Evolutionary conservation across 768 basidiomycete species (phyloP).

Genomic region (Boletus sp.): DNA sequence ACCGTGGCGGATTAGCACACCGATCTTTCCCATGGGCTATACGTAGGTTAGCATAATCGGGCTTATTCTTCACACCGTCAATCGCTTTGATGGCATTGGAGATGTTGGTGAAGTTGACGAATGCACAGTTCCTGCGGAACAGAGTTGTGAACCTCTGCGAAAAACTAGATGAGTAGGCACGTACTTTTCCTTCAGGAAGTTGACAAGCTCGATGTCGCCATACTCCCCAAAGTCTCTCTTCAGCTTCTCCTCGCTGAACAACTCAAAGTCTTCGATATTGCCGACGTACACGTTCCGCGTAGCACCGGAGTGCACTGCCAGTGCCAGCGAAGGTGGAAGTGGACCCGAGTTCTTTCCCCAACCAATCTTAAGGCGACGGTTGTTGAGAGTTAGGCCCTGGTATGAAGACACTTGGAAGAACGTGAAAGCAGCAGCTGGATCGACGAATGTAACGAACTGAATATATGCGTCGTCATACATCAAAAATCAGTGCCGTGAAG

Average conservation of each 20-base stretch:
- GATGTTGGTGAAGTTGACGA: constrained; percentile 94
- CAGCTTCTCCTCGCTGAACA: constrained; percentile 85
- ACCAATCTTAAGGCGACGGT: constrained; percentile 92
- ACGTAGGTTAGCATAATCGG: constrained; percentile 85
- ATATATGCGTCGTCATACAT: neutral
- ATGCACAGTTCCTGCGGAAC: constrained; percentile 79
- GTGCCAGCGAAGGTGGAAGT: constrained; percentile 75
- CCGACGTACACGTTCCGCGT: constrained; percentile 97
- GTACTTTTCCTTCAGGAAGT: constrained; percentile 91
- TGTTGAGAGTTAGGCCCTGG: constrained; percentile 88
- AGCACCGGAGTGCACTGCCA: constrained; percentile 90
- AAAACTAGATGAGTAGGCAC: constrained; percentile 38
- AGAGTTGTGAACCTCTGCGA: neutral
- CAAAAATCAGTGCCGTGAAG: neutral
- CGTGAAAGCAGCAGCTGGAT: constrained; percentile 87
- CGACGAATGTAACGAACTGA: constrained; percentile 95
- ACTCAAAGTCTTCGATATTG: constrained; percentile 92
- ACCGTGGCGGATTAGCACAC: constrained; percentile 89
- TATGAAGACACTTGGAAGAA: constrained; percentile 93
- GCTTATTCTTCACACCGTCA: constrained; percentile 87
- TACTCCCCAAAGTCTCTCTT: constrained; percentile 93
- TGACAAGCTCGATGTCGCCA: constrained; percentile 96
- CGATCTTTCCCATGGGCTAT: constrained; percentile 96
- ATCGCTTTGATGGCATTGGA: constrained; percentile 98
- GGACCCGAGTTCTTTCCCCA: constrained; percentile 98